Evolutionary conservation across 441 rosid genomes (phyloP).

Genomic region (Kokia cookei): DNA sequence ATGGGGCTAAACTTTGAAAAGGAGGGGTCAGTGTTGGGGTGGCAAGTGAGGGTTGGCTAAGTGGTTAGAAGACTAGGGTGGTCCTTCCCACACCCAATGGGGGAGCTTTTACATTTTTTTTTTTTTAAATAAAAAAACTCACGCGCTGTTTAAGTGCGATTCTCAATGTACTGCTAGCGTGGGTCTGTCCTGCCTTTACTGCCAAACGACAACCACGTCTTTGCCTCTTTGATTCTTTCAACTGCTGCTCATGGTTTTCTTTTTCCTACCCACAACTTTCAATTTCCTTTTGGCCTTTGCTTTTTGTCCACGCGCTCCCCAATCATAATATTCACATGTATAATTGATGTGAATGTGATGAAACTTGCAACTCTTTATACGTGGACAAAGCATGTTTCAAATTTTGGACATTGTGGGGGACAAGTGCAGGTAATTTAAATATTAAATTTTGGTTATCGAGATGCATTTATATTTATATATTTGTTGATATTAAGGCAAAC

Average conservation of each 20-base stretch:
- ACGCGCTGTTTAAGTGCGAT: slow-evolving; percentile 3
- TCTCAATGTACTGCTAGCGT: neutral
- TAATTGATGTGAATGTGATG: no score
- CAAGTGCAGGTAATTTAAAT: neutral
- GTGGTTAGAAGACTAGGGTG: neutral
- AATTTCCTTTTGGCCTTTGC: neutral
- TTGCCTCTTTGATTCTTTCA: slow-evolving; percentile 15
- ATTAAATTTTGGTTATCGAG: no score
- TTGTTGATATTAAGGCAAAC: no score
- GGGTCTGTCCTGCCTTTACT: neutral
- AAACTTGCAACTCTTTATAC: neutral
- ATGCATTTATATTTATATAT: no score
- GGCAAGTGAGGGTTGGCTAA: neutral
- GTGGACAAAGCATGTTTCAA: neutral
- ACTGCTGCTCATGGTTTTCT: neutral
- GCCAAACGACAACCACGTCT: slow-evolving; percentile 20
- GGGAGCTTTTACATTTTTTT: neutral
- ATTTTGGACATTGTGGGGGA: neutral
- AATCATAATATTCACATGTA: no score
- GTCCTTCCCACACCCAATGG: neutral
- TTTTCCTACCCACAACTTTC: no score
- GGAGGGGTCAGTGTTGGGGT: neutral
- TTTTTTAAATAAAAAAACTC: neutral
- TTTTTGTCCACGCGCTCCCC: neutral
- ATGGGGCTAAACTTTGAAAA: neutral